These are phyloP conservation scores for Euphorbia lathyris DNA, from an alignment of 345 rosid genomes.

Conservation along the genomic window DNA sequence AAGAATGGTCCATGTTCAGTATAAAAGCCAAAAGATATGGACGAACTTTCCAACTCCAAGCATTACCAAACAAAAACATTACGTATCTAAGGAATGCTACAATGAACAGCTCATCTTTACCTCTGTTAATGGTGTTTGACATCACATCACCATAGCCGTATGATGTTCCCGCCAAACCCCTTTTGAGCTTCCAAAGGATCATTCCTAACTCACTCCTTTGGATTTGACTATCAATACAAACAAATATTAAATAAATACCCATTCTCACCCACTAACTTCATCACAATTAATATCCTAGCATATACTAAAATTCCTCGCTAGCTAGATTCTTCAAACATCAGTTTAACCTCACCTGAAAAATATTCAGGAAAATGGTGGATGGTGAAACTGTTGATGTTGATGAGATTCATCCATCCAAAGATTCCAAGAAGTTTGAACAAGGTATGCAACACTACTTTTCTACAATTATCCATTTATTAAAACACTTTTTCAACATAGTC, in stretches of 20 bases:
- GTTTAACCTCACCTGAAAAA: background rate
- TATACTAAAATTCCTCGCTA: background rate
- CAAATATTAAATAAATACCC: background rate
- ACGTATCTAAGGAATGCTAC: no score
- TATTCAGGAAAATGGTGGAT: background rate
- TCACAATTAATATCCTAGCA: background rate
- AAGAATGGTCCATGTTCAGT: no score
- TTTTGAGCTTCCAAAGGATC: background rate
- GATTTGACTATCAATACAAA: background rate
- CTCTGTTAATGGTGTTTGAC: no score
- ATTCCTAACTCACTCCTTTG: background rate
- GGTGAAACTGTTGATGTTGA: background rate
- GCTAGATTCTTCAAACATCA: background rate
- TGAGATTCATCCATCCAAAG: background rate
- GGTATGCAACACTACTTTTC: constrained; percentile 26
- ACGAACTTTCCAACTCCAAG: no score
- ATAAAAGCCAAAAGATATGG: no score
- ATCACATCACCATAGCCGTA: no score
- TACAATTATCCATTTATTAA: background rate
- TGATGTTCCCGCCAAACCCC: no score
- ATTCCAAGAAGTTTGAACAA: background rate
- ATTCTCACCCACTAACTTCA: no score
- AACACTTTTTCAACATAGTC: no score
- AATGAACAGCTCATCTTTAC: background rate
- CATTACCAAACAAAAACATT: no score